Conservation (phyloP, 148 eudicot species). For the Oxyria digyna region DNA sequence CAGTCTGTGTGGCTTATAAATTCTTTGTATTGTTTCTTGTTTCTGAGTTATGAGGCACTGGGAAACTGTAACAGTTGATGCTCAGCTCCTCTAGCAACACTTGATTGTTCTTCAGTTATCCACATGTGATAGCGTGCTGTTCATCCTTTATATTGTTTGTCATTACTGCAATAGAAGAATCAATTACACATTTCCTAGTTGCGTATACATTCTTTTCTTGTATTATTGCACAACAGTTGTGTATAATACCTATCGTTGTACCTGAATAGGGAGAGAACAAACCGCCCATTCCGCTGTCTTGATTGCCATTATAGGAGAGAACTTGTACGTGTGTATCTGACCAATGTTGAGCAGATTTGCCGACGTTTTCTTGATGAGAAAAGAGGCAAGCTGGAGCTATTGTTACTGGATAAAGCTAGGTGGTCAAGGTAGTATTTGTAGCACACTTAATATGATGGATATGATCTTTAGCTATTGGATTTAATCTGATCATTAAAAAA, state of each 20-base stretch:
- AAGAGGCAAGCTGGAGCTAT: conserved; percentile 58
- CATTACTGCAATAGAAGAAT: not conserved
- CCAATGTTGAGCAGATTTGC: conserved; percentile 86
- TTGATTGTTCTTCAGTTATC: not conserved
- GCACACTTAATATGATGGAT: not conserved
- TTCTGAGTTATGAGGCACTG: not conserved
- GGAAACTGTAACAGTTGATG: not conserved
- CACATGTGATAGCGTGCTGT: not conserved
- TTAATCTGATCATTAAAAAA: not conserved
- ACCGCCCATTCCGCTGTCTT: conserved; percentile 85
- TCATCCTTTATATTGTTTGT: not conserved
- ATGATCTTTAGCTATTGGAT: not conserved
- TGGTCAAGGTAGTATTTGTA: conserved; percentile 68
- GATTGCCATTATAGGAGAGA: conserved; percentile 78
- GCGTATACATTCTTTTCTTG: not conserved
- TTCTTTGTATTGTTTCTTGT: not conserved
- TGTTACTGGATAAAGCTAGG: conserved; percentile 79
- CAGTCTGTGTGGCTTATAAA: not conserved
- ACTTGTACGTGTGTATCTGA: conserved; percentile 74
- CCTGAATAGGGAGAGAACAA: conserved; percentile 62
- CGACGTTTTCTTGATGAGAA: conserved; percentile 81
- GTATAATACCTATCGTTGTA: not conserved
- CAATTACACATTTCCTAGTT: not conserved
- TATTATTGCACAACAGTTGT: not conserved
- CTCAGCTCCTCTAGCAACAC: not conserved